phyloP scores from a whole-genome alignment of 2,329 filamentous ascomycete species.

The Penicillium sp. region DNA sequence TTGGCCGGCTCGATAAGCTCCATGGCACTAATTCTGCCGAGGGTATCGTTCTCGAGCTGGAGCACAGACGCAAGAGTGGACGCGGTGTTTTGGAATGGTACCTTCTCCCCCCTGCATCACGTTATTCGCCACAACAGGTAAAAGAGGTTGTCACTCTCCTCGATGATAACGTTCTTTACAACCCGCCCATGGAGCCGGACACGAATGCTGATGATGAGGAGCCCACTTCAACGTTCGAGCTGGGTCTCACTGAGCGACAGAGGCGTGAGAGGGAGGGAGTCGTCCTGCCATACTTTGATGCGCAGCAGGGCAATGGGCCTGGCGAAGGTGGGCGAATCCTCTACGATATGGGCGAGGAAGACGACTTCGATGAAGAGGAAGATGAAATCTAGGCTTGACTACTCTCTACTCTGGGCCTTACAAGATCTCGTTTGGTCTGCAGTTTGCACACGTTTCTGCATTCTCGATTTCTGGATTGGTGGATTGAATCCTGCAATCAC shows the following conservation, averaged over 20 bases:
- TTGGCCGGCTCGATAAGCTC: slow-evolving; percentile 53
- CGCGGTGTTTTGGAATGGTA: slow-evolving; percentile 69
- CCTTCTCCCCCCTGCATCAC: slow-evolving; percentile 49
- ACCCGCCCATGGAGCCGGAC: slow-evolving; percentile 42
- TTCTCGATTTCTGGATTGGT: slow-evolving; percentile 16
- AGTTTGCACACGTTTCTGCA: slow-evolving; percentile 7
- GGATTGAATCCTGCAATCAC: slow-evolving; percentile 33
- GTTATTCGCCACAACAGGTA: slow-evolving; percentile 44
- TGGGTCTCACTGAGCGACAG: slow-evolving; percentile 88
- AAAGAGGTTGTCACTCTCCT: slow-evolving; percentile 59
- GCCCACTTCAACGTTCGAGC: slow-evolving; percentile 72
- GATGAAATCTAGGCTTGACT: slow-evolving; percentile 66
- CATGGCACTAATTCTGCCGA: slow-evolving; percentile 41
- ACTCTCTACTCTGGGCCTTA: neutral
- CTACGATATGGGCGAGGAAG: slow-evolving; percentile 94
- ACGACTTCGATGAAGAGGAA: slow-evolving; percentile 95
- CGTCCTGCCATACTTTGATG: slow-evolving; percentile 93
- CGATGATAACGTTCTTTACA: slow-evolving; percentile 71
- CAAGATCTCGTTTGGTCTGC: neutral
- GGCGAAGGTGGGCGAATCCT: slow-evolving; percentile 89
- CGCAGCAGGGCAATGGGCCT: slow-evolving; percentile 65
- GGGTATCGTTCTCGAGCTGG: slow-evolving; percentile 74
- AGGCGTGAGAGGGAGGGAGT: slow-evolving; percentile 79
- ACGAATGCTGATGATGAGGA: slow-evolving; percentile 48
- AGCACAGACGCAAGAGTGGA: slow-evolving; percentile 78